A percentile compares a stretch with the other conserved stretches of the same genome.
phyloP scores from a whole-genome alignment of 768 basidiomycete genomes.

The Pholiota microspora region DNA sequence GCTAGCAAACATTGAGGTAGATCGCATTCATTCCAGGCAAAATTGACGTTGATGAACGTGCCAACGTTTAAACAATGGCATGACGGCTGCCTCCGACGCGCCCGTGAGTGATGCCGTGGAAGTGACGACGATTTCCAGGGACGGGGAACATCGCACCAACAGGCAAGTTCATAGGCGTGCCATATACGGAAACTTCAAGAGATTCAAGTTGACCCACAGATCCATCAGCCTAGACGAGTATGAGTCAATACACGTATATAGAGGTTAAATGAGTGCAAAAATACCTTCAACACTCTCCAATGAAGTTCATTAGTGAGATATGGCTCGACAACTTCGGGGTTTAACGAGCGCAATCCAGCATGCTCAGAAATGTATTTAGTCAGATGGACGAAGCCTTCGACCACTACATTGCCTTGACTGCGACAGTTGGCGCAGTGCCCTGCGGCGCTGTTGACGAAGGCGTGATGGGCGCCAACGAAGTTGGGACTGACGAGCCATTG shows the following conservation, averaged over 20 bases:
- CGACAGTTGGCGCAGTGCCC: slow-evolving; percentile 35
- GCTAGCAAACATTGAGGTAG: too few relatives aligned
- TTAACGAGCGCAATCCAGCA: slow-evolving; percentile 29
- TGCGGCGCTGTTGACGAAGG: slow-evolving; percentile 35
- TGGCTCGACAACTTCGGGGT: slow-evolving; percentile 36
- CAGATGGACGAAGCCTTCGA: slow-evolving; percentile 46
- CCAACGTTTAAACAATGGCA: not conserved
- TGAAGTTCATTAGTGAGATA: slow-evolving; percentile 38
- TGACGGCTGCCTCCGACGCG: slow-evolving; percentile 24
- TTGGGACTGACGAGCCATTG: slow-evolving; percentile 33
- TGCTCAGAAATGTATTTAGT: slow-evolving; percentile 30
- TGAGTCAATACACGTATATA: not conserved
- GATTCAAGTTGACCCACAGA: slow-evolving; percentile 21
- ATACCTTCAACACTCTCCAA: slow-evolving; percentile 41
- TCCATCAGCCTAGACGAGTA: slow-evolving; percentile 18
- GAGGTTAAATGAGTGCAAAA: slow-evolving; percentile 1
- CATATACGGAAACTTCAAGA: slow-evolving; percentile 26
- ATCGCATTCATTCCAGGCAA: too few relatives aligned
- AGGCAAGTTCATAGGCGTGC: slow-evolving; percentile 27
- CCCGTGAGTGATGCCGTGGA: slow-evolving; percentile 23
- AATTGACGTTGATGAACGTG: too few relatives aligned
- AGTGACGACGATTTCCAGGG: slow-evolving; percentile 17
- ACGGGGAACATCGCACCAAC: slow-evolving; percentile 27
- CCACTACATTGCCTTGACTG: slow-evolving; percentile 26
- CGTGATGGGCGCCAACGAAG: slow-evolving; percentile 43